phyloP scores from a whole-genome alignment of 2,329 filamentous ascomycete species.

The Aspergillus piperis region DNA sequence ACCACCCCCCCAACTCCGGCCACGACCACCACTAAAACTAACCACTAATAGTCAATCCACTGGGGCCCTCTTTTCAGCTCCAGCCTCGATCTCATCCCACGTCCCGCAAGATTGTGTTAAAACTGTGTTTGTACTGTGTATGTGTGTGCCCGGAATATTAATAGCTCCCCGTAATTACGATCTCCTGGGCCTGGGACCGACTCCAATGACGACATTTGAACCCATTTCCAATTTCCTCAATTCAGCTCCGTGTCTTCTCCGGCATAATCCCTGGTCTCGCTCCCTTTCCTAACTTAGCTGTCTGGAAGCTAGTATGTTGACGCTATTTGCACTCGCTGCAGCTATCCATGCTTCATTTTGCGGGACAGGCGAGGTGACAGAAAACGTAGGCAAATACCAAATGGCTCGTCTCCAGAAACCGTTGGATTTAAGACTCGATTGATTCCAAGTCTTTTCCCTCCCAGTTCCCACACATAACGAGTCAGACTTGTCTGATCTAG shows the following conservation, averaged over 20 bases:
- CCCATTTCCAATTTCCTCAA: not conserved
- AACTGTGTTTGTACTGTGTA: too few relatives aligned
- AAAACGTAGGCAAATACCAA: conserved; percentile 5
- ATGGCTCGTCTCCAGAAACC: not conserved
- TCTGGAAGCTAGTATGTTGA: not conserved
- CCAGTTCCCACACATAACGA: too few relatives aligned
- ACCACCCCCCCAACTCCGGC: not conserved
- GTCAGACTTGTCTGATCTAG: too few relatives aligned
- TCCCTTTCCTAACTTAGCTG: not conserved
- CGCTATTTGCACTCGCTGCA: conserved; percentile 4
- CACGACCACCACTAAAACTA: not conserved
- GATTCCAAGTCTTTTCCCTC: too few relatives aligned
- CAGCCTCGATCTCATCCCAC: conserved; percentile 18
- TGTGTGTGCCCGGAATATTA: conserved; percentile 1
- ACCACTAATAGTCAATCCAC: not conserved
- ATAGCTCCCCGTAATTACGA: conserved; percentile 5
- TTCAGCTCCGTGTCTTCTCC: not conserved
- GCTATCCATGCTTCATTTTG: conserved; percentile 5
- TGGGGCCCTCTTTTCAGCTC: conserved; percentile 21
- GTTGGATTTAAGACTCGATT: conserved; percentile 1
- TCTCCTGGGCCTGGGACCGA: not conserved
- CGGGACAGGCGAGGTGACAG: conserved; percentile 8
- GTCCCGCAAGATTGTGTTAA: not conserved
- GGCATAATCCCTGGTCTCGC: not conserved
- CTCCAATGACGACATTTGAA: conserved; percentile 1